Evolutionary conservation across 345 rosid species (phyloP).

Genomic region (Bretschneidera sinensis): DNA sequence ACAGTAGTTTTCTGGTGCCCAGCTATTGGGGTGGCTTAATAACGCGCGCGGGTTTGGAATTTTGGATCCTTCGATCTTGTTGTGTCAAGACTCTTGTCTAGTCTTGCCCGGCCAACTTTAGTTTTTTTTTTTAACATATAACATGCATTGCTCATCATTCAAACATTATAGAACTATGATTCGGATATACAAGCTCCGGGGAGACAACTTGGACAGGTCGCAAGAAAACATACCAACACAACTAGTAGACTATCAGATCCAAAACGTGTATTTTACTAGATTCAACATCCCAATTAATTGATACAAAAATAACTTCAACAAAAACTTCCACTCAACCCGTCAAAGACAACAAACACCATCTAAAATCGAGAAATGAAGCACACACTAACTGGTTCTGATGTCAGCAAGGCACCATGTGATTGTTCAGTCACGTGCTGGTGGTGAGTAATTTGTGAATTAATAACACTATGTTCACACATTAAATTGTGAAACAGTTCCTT

Average conservation of each 20-base stretch:
- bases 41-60: no score
- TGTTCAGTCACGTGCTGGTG: constrained; percentile 15
- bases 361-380: constrained; percentile 21
- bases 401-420: constrained; percentile 20
- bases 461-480: constrained; percentile 12
- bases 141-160: constrained; percentile 14
- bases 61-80: no score
- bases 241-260: constrained; percentile 20
- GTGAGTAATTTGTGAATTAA: constrained; percentile 7
- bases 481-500: constrained; percentile 9
- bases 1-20: no score
- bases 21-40: no score
- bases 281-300: constrained; percentile 20
- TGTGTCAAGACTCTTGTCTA: no score
- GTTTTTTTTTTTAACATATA: no score
- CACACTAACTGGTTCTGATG: constrained; percentile 24
- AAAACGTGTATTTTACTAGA: constrained; percentile 23
- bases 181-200: constrained; percentile 22
- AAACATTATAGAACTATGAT: constrained; percentile 24
- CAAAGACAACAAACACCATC: constrained; percentile 29
- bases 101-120: no score
- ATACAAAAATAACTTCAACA: constrained; percentile 30
- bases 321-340: constrained; percentile 29
- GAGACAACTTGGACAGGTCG: neutral
- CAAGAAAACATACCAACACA: constrained; percentile 16